Conservation (phyloP, 352 stramenopile species). For the Phytophthora constricta region DNA sequence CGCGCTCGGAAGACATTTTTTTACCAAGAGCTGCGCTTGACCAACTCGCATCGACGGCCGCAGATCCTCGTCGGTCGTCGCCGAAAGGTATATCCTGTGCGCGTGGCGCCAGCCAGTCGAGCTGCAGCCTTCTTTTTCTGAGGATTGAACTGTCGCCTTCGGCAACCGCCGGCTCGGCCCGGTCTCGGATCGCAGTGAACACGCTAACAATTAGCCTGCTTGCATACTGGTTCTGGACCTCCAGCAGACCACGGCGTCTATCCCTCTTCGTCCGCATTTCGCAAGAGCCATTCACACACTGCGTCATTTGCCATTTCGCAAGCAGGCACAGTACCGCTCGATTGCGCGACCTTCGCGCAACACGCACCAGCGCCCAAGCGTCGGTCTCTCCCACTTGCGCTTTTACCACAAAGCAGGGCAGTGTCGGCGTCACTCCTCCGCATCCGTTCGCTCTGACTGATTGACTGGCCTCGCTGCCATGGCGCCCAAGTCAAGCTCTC, state of each 20-base stretch:
- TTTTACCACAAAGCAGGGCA: conserved; percentile 6
- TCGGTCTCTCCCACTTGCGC: conserved; percentile 10
- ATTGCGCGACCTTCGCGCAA: conserved; percentile 25
- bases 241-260: too few species aligned
- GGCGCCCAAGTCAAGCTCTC: conserved; percentile 33
- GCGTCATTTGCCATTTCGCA: too few species aligned
- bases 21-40: too few species aligned
- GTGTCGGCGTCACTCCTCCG: neutral
- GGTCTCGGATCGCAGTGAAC: too few species aligned
- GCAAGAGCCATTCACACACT: too few species aligned
- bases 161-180: too few species aligned
- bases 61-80: neutral
- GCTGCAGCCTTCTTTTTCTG: neutral
- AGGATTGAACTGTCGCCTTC: neutral
- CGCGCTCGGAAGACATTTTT: neutral
- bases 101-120: neutral
- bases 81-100: neutral
- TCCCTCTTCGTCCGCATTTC: too few species aligned
- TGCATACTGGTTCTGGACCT: neutral
- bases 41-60: neutral
- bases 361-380: neutral
- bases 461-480: conserved; percentile 9
- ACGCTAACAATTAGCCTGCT: neutral
- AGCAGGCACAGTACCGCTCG: neutral
- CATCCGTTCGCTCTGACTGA: neutral